Conservation (phyloP, 2,329 filamentous ascomycete species). For the Aspergillus viridinutans region DNA sequence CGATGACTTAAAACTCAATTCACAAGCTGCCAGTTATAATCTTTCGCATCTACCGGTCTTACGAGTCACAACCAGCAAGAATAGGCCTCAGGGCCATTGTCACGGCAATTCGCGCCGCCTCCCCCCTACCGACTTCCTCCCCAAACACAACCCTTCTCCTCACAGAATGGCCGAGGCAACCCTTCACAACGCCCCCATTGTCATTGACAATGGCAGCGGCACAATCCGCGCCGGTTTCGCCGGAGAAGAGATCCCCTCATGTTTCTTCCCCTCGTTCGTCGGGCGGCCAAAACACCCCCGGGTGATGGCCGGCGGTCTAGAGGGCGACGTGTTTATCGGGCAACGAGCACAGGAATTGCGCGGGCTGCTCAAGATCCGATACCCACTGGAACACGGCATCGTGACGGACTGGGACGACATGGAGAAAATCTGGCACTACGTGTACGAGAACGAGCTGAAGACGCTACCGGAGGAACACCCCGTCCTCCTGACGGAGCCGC, state of each 20-base stretch:
- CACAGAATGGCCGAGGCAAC: slow-evolving; percentile 57
- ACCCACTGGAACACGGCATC: slow-evolving; percentile 94
- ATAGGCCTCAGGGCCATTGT: slow-evolving; percentile 29
- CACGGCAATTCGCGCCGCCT: slow-evolving; percentile 20
- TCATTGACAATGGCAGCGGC: slow-evolving; percentile 97
- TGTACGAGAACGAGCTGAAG: slow-evolving; percentile 93
- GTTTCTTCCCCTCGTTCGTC: slow-evolving; percentile 95
- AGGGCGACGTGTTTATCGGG: slow-evolving; percentile 96
- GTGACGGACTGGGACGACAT: slow-evolving; percentile 99
- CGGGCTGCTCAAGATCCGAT: slow-evolving; percentile 90
- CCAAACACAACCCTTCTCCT: slow-evolving; percentile 6
- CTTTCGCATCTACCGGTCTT: neutral
- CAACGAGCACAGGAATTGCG: slow-evolving; percentile 85
- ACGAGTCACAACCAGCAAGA: slow-evolving; percentile 5
- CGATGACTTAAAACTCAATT: neutral
- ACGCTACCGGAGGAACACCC: slow-evolving; percentile 98
- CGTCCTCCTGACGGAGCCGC: slow-evolving; percentile 91
- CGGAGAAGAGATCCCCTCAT: slow-evolving; percentile 91
- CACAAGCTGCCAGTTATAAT: neutral
- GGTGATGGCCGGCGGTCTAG: slow-evolving; percentile 90
- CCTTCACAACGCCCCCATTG: slow-evolving; percentile 95
- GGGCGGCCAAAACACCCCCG: slow-evolving; percentile 92
- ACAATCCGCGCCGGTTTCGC: slow-evolving; percentile 97
- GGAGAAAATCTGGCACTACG: slow-evolving; percentile 98
- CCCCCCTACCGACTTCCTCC: slow-evolving; percentile 15